These are phyloP conservation scores for Arthrobotrys entomopaga DNA, from an alignment of 2,329 filamentous ascomycete genomes.

Conservation along the genomic window DNA sequence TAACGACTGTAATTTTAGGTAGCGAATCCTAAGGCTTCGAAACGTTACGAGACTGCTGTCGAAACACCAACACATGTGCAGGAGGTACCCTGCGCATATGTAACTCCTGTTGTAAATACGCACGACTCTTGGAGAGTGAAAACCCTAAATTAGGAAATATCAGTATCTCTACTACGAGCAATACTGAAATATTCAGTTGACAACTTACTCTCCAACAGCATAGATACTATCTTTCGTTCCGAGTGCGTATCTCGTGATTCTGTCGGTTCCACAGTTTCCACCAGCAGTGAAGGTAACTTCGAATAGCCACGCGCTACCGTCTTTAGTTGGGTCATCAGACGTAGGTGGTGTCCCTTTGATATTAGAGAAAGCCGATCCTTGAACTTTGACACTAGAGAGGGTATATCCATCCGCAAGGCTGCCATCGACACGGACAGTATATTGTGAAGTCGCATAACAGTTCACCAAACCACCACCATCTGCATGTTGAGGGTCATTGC, in stretches of 20 bases:
- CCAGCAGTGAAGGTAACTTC: slow-evolving; percentile 27
- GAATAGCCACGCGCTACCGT: slow-evolving; percentile 35
- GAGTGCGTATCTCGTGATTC: slow-evolving; percentile 38
- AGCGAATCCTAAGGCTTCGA: too few species aligned
- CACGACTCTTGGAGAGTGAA: slow-evolving; percentile 29
- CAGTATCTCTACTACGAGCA: neutral
- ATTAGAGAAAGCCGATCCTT: slow-evolving; percentile 39
- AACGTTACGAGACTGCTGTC: neutral
- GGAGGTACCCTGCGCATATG: slow-evolving; percentile 24
- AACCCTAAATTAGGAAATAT: slow-evolving; percentile 10
- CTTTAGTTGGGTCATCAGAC: slow-evolving; percentile 15
- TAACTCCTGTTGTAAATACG: slow-evolving; percentile 10
- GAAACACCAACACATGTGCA: slow-evolving; percentile 48
- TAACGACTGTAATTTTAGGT: too few species aligned
- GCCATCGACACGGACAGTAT: slow-evolving; percentile 28
- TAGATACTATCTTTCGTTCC: slow-evolving; percentile 28
- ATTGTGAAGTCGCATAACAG: slow-evolving; percentile 24
- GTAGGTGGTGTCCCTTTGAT: slow-evolving; percentile 36
- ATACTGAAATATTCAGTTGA: neutral
- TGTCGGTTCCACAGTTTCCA: slow-evolving; percentile 26
- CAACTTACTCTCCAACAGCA: slow-evolving; percentile 52
- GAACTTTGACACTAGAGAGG: slow-evolving; percentile 37
- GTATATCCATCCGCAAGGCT: slow-evolving; percentile 33
- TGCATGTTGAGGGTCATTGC: slow-evolving; percentile 28
- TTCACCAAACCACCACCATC: slow-evolving; percentile 27